A percentile compares a stretch with the other conserved stretches of the same genome.
These are phyloP conservation scores for Termitomyces sp. DNA, from an alignment of 768 basidiomycete genomes.

Conservation along the genomic window DNA sequence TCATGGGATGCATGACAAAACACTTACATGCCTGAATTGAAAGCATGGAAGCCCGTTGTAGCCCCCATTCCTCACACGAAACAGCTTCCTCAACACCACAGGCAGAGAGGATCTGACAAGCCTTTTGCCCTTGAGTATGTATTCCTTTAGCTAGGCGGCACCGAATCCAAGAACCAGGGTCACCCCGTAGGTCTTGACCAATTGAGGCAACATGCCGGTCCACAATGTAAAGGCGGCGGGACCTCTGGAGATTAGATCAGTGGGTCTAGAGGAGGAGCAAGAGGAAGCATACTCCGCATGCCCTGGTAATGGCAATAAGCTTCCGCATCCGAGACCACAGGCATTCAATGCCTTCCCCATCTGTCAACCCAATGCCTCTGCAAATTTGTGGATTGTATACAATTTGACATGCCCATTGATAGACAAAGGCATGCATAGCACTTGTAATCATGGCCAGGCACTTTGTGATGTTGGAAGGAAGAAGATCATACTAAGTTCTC, in stretches of 20 bases:
- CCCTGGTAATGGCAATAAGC: constrained; percentile 29
- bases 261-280: background rate
- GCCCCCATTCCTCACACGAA: constrained; percentile 20
- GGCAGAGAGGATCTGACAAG: constrained; percentile 8
- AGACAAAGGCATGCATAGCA: constrained; percentile 34
- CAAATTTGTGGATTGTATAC: constrained; percentile 27
- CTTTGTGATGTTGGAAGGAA: constrained; percentile 6
- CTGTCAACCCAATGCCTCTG: constrained; percentile 2
- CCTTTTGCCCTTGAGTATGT: constrained; percentile 6
- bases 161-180: constrained; percentile 31
- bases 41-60: constrained; percentile 27
- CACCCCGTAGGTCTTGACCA: constrained; percentile 18
- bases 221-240: constrained; percentile 28
- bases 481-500: constrained; percentile 22
- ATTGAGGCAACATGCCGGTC: constrained; percentile 27
- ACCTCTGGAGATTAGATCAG: constrained; percentile 8
- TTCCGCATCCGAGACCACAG: constrained; percentile 31
- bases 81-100: background rate
- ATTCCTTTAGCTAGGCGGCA: constrained; percentile 16
- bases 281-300: constrained; percentile 29
- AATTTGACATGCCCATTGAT: constrained; percentile 18
- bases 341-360: constrained; percentile 32
- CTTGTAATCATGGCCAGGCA: constrained; percentile 23
- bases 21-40: constrained; percentile 25
- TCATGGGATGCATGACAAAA: background rate